Conservation (phyloP, 2,329 filamentous ascomycete genomes). For the Phaeophleospora eucalypticola region DNA sequence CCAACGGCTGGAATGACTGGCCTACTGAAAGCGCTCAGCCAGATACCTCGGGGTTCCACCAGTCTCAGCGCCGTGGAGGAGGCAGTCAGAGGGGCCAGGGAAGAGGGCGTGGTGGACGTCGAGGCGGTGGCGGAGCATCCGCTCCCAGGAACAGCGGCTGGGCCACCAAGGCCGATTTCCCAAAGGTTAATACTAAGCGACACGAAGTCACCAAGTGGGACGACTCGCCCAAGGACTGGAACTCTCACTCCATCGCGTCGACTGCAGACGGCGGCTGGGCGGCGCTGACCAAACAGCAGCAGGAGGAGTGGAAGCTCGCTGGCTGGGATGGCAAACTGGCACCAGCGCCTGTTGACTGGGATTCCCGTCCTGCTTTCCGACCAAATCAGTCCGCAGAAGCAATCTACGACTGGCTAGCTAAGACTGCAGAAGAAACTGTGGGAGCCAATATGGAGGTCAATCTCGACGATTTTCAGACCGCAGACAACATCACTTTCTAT, state of each 20-base stretch:
- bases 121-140: not conserved
- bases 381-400: conserved; percentile 20
- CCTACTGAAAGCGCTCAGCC: not conserved
- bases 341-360: conserved; percentile 48
- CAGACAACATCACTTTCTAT: conserved; percentile 16
- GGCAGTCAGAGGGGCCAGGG: conserved; percentile 2
- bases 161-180: conserved; percentile 15
- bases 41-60: not conserved
- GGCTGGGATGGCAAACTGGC: conserved; percentile 47
- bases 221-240: not conserved
- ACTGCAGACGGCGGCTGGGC: conserved; percentile 20
- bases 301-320: conserved; percentile 11
- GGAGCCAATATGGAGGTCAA: conserved; percentile 4
- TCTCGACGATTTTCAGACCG: conserved; percentile 10
- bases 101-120: conserved; percentile 4
- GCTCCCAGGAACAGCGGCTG: conserved; percentile 4
- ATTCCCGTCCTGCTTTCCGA: conserved; percentile 30
- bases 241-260: conserved; percentile 5
- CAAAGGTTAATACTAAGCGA: conserved; percentile 17
- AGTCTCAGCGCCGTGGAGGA: conserved; percentile 3
- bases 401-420: conserved; percentile 28
- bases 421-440: conserved; percentile 9
- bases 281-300: conserved; percentile 11
- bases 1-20: not conserved
- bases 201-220: conserved; percentile 13